Percentiles rank a stretch among this genome's conserved stretches.
Conservation (phyloP, 2,329 filamentous ascomycete species). For the Fusarium sp. region DNA sequence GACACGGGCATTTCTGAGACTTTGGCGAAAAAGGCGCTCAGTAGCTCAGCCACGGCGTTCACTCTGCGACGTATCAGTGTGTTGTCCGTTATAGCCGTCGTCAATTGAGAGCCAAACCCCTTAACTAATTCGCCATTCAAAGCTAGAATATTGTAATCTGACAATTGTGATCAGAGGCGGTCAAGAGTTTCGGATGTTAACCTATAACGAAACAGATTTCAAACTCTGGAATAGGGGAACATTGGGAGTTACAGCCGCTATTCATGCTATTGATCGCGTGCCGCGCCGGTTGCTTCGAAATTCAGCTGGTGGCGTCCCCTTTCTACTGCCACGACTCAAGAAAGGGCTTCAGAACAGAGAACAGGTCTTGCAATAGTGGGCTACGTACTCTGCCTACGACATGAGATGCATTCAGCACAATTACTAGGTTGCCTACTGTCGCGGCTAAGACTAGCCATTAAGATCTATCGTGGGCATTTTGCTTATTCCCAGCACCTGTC, state of each 20-base stretch:
- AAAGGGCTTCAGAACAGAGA: not conserved
- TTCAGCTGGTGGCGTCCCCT: conserved; percentile 15
- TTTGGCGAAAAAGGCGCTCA: conserved; percentile 2
- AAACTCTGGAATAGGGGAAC: conserved; percentile 22
- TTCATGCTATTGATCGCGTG: conserved; percentile 44
- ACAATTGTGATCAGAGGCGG: conserved; percentile 5
- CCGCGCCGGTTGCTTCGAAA: conserved; percentile 23
- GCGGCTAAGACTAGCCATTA: conserved; percentile 15
- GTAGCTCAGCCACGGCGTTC: conserved; percentile 37
- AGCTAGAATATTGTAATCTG: conserved; percentile 13
- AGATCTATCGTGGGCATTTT: conserved; percentile 7
- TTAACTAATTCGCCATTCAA: not conserved
- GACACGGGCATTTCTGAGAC: conserved; percentile 11
- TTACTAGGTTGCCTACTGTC: not conserved
- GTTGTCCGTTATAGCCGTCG: conserved; percentile 5
- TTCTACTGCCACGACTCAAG: conserved; percentile 7
- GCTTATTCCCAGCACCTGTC: conserved; percentile 22
- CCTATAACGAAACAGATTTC: not conserved
- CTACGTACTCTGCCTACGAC: not conserved
- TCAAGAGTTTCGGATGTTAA: conserved; percentile 10
- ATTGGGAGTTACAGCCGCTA: not conserved
- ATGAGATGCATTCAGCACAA: conserved; percentile 4
- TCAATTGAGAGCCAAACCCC: conserved; percentile 14
- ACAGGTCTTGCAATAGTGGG: too few relatives aligned
- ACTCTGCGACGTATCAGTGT: conserved; percentile 33